A percentile compares a stretch with the other conserved stretches of the same genome.
These are phyloP conservation scores for Juncus effusus DNA, from an alignment of 176 grass and related monocot species.

Conservation along the genomic window DNA sequence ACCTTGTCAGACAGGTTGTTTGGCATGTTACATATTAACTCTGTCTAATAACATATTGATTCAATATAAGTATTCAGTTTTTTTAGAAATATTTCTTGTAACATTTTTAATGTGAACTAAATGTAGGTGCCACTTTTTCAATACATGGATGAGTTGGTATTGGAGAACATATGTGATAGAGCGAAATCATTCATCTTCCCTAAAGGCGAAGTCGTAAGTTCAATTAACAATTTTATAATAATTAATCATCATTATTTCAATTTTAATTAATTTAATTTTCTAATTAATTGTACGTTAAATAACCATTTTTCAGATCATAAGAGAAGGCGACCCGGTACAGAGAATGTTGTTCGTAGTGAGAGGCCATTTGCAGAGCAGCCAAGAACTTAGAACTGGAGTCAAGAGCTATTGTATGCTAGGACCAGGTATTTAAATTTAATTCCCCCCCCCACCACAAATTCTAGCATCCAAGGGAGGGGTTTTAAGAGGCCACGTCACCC, in stretches of 20 bases:
- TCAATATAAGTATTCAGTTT: too few relatives aligned
- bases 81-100: not conserved
- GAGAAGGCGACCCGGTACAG: conserved; percentile 67
- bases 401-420: conserved; percentile 82
- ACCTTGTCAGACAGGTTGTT: conserved; percentile 65
- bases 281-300: not conserved
- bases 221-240: not conserved
- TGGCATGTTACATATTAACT: too few relatives aligned
- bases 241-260: not conserved
- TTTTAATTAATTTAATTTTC: not conserved
- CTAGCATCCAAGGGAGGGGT: too few relatives aligned
- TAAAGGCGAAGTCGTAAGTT: conserved; percentile 62
- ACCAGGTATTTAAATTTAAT: conserved; percentile 23
- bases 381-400: conserved; percentile 60
- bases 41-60: too few relatives aligned
- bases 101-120: not conserved
- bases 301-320: conserved; percentile 38
- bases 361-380: conserved; percentile 74
- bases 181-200: conserved; percentile 69
- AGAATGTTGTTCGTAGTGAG: conserved; percentile 90
- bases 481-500: too few relatives aligned
- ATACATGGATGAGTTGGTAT: conserved; percentile 89
- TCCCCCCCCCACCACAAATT: too few relatives aligned
- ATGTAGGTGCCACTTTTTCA: conserved; percentile 75
- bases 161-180: conserved; percentile 96